Base-by-base conservation (phyloP, 2,329 filamentous ascomycete genomes). In the Epichloe coenophiala region DNA sequence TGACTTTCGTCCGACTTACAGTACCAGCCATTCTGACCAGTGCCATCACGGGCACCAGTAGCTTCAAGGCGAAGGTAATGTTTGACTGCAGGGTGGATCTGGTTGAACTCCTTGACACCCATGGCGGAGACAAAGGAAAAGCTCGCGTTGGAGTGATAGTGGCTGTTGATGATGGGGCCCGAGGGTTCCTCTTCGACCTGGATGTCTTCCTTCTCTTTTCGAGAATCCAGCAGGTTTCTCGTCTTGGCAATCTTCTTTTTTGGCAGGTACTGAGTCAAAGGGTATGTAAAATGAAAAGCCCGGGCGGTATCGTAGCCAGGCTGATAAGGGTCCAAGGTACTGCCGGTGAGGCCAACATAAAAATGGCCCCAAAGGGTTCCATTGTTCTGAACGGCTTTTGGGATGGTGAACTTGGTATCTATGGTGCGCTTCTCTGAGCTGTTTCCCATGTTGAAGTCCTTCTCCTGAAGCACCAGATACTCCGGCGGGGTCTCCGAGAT, bases 291-390 rank as follows among this genome's bases (percentile, higher is more conserved):
- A 64, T 94, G 82, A 61, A 88, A 88, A 3, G 93, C 90, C 53
- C 80, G 84, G 8, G 77, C 75, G 0, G 81, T 71, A 63, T 94
- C 86, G 65, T 88, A 98, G 52, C 74, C 75, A 1, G 80, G 72
- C 51, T 80, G 76, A 9, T 76, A 76, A 3, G 91, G 91, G 61
- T 97, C 91, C 35, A 95, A 71, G 51, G 78, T 75, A 53, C 80
- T 78, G 49, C 90, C 91, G 9, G 81, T 71, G 56, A 95, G 78
- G 11, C 81, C 88, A 54, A 97, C 73, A 60, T 89, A 95, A 68
- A 97, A 94, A 66, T 98, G 93, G 2, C 87, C 91, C 82, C 88
- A 96, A 9, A 98, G 77, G 1, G 91, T 96, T 36, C 88, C 89
- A 64, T 97, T 97, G 58, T 89, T 77, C 72, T 96, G 90, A 0